Conservation (phyloP, 2,329 filamentous ascomycete genomes). For the Phyllosticta citriasiana region DNA sequence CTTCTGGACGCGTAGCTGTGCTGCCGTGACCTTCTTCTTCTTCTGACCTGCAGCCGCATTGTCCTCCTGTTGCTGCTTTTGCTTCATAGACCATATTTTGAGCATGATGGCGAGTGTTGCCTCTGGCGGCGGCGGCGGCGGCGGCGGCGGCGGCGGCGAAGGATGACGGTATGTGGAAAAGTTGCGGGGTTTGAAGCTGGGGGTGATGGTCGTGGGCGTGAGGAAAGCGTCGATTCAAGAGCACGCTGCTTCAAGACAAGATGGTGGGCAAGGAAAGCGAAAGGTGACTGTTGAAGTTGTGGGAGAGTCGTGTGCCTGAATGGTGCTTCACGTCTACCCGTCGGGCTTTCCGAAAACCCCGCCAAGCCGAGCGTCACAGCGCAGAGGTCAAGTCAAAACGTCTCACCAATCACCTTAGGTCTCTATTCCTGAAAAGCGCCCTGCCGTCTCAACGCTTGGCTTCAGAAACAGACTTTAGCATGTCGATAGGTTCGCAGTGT, state of each 20-base stretch:
- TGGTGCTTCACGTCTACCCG: not conserved
- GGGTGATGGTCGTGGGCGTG: not conserved
- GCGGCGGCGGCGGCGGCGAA: slow-evolving; percentile 1
- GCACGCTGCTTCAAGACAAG: not conserved
- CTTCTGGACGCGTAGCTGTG: slow-evolving; percentile 91
- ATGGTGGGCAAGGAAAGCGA: not conserved
- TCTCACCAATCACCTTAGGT: not conserved
- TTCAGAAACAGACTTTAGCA: not conserved
- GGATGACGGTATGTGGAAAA: not conserved
- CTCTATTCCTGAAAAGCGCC: not conserved
- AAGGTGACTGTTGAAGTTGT: not conserved
- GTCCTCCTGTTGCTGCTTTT: slow-evolving; percentile 84
- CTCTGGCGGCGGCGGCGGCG: not conserved
- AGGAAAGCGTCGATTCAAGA: not conserved
- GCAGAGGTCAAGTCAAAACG: not conserved
- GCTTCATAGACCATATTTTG: slow-evolving; percentile 99
- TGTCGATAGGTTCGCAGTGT: not conserved
- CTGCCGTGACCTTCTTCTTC: slow-evolving; percentile 98
- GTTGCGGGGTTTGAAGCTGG: not conserved
- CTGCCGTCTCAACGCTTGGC: too few relatives aligned
- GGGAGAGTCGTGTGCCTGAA: not conserved
- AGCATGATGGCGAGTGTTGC: slow-evolving; percentile 57
- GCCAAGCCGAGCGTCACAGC: not conserved
- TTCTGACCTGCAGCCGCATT: slow-evolving; percentile 72
- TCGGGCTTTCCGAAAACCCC: not conserved